These are phyloP conservation scores for Cucurbita pepo DNA, from an alignment of 306 rosid species.

Conservation along the genomic window DNA sequence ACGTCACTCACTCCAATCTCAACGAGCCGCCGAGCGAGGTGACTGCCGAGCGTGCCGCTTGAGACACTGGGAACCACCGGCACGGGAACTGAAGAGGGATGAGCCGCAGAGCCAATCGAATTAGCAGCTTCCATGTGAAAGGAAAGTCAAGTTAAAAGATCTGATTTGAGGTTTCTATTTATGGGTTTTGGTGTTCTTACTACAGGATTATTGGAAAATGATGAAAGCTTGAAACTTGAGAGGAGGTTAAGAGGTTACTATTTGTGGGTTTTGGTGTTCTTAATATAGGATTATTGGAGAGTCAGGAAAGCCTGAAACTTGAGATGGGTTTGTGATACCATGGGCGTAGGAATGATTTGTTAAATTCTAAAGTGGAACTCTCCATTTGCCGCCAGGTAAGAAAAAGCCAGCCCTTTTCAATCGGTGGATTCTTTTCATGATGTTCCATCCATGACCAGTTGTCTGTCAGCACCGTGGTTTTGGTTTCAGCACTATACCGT, in stretches of 20 bases:
- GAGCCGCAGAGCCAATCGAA: constrained; percentile 10
- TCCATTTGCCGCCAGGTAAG: not conserved
- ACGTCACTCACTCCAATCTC: constrained; percentile 52
- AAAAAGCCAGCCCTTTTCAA: not conserved
- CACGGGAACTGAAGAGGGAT: constrained; percentile 5
- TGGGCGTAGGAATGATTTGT: not conserved
- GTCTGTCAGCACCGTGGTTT: not conserved
- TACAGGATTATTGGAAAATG: not conserved
- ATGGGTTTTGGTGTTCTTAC: not conserved
- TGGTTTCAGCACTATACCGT: not conserved
- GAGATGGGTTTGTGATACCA: not conserved
- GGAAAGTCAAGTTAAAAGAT: not conserved
- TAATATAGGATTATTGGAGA: not conserved
- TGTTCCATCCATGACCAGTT: not conserved
- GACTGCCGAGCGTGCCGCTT: constrained; percentile 44
- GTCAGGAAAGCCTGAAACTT: not conserved
- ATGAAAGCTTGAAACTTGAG: not conserved
- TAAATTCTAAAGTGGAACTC: not conserved
- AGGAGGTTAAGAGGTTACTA: not conserved
- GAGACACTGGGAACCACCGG: constrained; percentile 13
- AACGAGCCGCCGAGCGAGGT: constrained; percentile 56
- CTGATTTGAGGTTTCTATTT: not conserved
- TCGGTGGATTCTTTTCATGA: not conserved
- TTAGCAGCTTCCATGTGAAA: constrained; percentile 22
- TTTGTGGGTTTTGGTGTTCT: not conserved